Base-by-base conservation (phyloP, 2,329 filamentous ascomycete genomes). In the Pochonia chlamydosporia region DNA sequence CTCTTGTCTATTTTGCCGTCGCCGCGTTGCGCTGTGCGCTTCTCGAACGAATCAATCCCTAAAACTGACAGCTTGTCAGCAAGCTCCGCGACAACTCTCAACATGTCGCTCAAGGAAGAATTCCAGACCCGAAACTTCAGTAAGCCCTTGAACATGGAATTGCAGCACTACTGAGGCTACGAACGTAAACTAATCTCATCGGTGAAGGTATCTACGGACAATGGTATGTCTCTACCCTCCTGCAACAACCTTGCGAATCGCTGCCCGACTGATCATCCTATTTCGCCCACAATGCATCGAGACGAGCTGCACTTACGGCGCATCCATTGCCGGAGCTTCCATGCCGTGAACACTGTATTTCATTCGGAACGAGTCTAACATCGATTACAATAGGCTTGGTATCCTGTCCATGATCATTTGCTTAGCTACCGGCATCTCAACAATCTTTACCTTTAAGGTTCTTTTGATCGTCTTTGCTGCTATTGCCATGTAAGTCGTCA, bases 61-160 rank as follows among this genome's bases (percentile, higher is more conserved):
- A 13, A 28, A 28, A 21, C 28, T 24, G 18, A 20, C n/a, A 40
- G 36, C 35, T 47, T 37, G 35, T n/a, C n/a, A 35, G 40, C 33
- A 16, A 39, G 36, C 35, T 37, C 40, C 48, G 42, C 43, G 36
- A 43, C 31, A 40, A 7, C 20, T 60, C 62, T 58, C 74, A 82
- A 71, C 54, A 86, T 86, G 82, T 78, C 81, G 65, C 75, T 87
- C 71, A 79, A 79, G 68, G 83, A 87, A 62, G 83, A 87, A 68
- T 85, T 87, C 63, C 77, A 77, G 64, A 84, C 82, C 51, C 75
- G 84, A 61, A 87, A 87, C 71, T 87, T 87, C 70, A 87, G 83
- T 87, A 74, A 61, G 82, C 72, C 51, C 3, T 5, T 20, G 20
- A 45, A 37, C 37, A 47, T 54, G 44, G 16, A 41, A 25, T 44